Conservation (phyloP, 1,284 basidiomycete species). For the Sanghuangporus weigelae region DNA sequence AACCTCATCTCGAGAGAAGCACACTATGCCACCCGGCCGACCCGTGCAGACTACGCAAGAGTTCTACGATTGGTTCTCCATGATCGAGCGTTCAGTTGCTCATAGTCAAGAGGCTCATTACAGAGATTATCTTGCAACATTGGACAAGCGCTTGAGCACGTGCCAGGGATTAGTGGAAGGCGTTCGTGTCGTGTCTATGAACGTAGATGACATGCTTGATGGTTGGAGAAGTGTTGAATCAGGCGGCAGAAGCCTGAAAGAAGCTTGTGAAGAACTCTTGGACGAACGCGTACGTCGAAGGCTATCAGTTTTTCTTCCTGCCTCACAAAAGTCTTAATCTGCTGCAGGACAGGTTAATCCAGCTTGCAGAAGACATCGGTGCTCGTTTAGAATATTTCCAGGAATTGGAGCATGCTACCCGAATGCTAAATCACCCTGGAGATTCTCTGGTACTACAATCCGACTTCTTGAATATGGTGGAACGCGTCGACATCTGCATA, state of each 20-base stretch:
- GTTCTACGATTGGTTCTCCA: constrained; percentile 91
- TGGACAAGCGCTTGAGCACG: constrained; percentile 67
- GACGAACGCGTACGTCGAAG: constrained; percentile 75
- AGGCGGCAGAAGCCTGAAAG: constrained; percentile 79
- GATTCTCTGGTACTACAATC: constrained; percentile 83
- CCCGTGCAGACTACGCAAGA: constrained; percentile 86
- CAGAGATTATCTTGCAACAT: constrained; percentile 71
- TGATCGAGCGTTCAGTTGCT: constrained; percentile 82
- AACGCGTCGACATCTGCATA: constrained; percentile 87
- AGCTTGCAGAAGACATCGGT: constrained; percentile 74
- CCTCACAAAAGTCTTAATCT: constrained; percentile 6
- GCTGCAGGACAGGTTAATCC: constrained; percentile 64
- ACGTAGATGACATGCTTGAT: constrained; percentile 77
- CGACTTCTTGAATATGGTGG: constrained; percentile 92
- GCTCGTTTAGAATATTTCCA: constrained; percentile 84
- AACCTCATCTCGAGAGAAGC: constrained; percentile 32
- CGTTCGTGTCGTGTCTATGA: constrained; percentile 65
- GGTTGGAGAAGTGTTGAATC: constrained; percentile 85
- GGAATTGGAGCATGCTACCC: constrained; percentile 83
- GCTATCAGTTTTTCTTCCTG: neutral
- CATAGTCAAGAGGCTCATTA: constrained; percentile 91
- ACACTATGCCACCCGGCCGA: constrained; percentile 59
- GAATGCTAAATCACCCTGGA: constrained; percentile 89
- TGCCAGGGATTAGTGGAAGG: constrained; percentile 68
- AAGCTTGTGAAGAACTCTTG: constrained; percentile 83